phyloP scores from a whole-genome alignment of 148 eudicot species.

The Polygonum maritimum region DNA sequence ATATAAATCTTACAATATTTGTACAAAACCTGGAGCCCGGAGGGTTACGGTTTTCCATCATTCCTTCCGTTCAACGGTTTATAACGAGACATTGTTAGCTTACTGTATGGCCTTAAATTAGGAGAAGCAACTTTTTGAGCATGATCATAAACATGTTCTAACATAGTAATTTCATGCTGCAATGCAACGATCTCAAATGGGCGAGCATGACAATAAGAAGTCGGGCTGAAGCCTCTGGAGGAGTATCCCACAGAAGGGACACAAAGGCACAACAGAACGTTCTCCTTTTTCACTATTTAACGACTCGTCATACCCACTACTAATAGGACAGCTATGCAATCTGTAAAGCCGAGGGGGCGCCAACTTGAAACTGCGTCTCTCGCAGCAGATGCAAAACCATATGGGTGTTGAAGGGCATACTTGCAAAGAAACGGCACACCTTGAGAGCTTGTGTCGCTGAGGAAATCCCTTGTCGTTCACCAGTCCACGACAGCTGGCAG shows the following conservation, averaged over 20 bases:
- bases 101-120: no score
- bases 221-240: constrained; percentile 70
- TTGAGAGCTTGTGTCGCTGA: constrained; percentile 46
- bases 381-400: constrained; percentile 81
- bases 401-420: constrained; percentile 60
- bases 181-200: constrained; percentile 19
- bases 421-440: constrained; percentile 68
- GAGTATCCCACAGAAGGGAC: constrained; percentile 88
- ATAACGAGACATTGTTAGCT: no score
- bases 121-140: no score
- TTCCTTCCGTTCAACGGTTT: no score
- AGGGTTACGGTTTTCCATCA: no score
- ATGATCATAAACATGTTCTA: constrained; percentile 15
- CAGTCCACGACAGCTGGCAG: constrained; percentile 43
- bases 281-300: constrained; percentile 11
- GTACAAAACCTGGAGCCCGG: no score
- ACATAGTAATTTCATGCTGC: not conserved
- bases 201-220: constrained; percentile 54
- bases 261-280: constrained; percentile 36
- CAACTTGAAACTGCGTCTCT: constrained; percentile 40
- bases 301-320: constrained; percentile 15
- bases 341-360: constrained; percentile 48
- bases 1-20: no score
- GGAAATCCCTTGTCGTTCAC: constrained; percentile 15
- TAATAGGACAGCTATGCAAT: constrained; percentile 37